Conservation (phyloP, 2,329 filamentous ascomycete species). For the Hirsutella rhossiliensis region DNA sequence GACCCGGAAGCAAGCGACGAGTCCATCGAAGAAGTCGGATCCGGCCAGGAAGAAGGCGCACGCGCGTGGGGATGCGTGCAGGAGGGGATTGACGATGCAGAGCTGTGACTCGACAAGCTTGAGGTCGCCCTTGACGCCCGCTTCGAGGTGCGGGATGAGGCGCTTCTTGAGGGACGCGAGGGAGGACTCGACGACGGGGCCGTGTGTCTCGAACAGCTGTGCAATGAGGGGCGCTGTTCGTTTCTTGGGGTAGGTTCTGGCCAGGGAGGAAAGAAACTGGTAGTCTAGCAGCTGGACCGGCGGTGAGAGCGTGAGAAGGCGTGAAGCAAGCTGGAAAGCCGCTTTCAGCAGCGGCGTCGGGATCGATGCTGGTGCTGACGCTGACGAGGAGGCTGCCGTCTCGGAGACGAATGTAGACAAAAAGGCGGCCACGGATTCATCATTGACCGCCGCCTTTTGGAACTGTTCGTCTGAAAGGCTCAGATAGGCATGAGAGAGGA, state of each 20-base stretch:
- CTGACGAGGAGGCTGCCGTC: slow-evolving; percentile 21
- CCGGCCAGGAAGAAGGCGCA: slow-evolving; percentile 63
- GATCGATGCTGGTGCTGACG: not conserved
- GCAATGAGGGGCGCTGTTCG: slow-evolving; percentile 38
- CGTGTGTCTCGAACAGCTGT: slow-evolving; percentile 38
- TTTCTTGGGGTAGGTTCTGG: slow-evolving; percentile 54
- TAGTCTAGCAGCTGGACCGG: slow-evolving; percentile 45
- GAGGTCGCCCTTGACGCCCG: slow-evolving; percentile 42
- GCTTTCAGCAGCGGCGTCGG: slow-evolving; percentile 43
- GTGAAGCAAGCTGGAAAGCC: slow-evolving; percentile 51
- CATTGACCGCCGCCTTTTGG: slow-evolving; percentile 31
- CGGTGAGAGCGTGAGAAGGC: slow-evolving; percentile 34
- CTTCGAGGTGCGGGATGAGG: slow-evolving; percentile 51
- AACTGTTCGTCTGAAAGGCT: slow-evolving; percentile 46
- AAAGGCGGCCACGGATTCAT: slow-evolving; percentile 38
- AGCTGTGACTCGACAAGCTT: slow-evolving; percentile 42
- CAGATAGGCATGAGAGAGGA: slow-evolving; percentile 54
- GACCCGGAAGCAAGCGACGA: slow-evolving; percentile 53
- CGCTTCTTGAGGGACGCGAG: slow-evolving; percentile 48
- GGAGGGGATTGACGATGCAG: slow-evolving; percentile 47
- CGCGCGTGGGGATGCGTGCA: slow-evolving; percentile 46
- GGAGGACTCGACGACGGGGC: slow-evolving; percentile 36
- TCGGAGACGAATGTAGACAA: slow-evolving; percentile 47
- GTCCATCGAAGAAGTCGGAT: slow-evolving; percentile 74
- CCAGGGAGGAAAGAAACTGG: slow-evolving; percentile 57